Evolutionary conservation across 768 basidiomycete genomes (phyloP).

Genomic region (Xerocomellus intermedius): DNA sequence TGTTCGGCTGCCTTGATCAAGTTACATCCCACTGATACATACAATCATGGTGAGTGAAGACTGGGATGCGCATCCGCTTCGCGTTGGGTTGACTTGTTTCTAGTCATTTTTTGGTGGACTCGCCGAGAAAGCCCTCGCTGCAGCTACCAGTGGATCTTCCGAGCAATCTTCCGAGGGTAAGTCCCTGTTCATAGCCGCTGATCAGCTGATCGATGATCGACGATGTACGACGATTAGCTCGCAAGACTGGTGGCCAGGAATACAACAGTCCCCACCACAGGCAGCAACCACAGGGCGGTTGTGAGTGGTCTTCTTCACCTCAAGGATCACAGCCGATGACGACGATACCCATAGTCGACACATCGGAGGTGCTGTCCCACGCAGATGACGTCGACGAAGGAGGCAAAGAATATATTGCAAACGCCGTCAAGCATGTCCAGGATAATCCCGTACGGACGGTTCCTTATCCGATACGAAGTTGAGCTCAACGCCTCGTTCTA

Average conservation of each 20-base stretch:
- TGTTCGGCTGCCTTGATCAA: conserved; percentile 10
- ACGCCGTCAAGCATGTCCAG: conserved; percentile 24
- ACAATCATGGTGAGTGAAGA: conserved; percentile 24
- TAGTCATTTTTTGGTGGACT: conserved; percentile 69
- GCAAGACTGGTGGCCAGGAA: conserved; percentile 63
- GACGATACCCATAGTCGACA: conserved; percentile 47
- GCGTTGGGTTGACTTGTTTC: not conserved
- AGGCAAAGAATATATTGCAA: conserved; percentile 5
- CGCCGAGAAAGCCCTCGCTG: conserved; percentile 63
- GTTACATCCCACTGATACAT: conserved; percentile 4
- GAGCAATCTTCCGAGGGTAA: conserved; percentile 5
- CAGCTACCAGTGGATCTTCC: conserved; percentile 36
- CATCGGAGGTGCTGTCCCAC: conserved; percentile 56
- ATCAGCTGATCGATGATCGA: conserved; percentile 11
- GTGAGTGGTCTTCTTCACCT: conserved; percentile 14
- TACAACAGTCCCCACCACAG: conserved; percentile 56
- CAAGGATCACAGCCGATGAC: conserved; percentile 9
- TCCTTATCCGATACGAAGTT: not conserved
- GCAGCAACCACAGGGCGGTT: conserved; percentile 23
- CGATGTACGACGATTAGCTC: conserved; percentile 32
- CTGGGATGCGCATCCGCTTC: too few relatives aligned
- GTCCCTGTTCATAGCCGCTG: not conserved
- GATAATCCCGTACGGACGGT: conserved; percentile 15
- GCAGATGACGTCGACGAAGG: conserved; percentile 35
- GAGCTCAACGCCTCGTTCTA: not conserved